phyloP scores from a whole-genome alignment of 208 protist species.

The Angomonas deanei region DNA sequence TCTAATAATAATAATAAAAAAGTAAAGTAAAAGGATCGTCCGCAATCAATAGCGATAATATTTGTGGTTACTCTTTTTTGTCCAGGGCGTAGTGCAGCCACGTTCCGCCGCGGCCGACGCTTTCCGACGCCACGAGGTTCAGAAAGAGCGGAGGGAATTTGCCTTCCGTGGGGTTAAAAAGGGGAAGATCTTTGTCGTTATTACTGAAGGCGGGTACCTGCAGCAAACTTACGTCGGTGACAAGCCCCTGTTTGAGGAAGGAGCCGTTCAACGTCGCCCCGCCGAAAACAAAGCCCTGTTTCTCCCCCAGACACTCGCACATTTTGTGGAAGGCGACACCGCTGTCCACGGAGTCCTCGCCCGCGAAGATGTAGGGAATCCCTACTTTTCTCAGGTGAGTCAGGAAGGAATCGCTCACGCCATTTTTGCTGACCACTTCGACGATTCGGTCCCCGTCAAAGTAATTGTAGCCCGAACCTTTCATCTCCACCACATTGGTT shows the following conservation, averaged over 20 bases:
- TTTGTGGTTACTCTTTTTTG: no score
- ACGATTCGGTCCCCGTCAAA: neutral
- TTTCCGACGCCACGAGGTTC: no score
- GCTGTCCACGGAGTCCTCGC: neutral
- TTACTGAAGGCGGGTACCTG: constrained; percentile 4
- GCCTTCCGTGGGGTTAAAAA: neutral
- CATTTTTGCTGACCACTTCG: neutral
- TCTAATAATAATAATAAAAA: no score
- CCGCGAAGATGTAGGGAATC: constrained; percentile 1
- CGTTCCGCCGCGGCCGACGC: no score
- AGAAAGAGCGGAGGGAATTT: no score
- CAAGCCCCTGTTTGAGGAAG: constrained; percentile 16
- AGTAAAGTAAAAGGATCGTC: no score
- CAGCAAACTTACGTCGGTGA: constrained; percentile 18
- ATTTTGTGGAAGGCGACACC: neutral
- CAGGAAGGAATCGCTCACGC: neutral
- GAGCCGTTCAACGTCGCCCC: neutral
- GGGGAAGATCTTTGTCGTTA: neutral
- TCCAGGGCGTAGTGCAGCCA: no score
- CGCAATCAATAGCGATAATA: no score
- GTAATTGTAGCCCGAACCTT: neutral
- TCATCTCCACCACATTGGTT: neutral
- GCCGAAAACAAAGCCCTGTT: neutral
- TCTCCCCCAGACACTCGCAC: neutral
- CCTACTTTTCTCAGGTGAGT: neutral